Evolutionary conservation across 2,329 filamentous ascomycete species (phyloP), one percentile per base, ranked within the genome.

Genomic region (Cordyceps fumosorosea): DNA sequence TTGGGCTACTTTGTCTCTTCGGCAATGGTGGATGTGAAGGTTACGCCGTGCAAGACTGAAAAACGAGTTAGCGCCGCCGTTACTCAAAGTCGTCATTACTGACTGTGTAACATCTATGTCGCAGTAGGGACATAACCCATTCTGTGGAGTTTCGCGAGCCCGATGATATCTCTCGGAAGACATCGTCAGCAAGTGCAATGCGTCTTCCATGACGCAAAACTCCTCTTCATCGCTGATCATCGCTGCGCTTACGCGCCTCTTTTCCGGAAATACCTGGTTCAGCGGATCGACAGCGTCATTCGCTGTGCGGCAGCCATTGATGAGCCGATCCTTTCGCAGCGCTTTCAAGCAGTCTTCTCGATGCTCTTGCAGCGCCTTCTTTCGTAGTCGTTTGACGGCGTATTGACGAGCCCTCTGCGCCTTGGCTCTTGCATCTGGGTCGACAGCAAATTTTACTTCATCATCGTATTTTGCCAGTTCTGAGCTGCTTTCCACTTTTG

Each of bases 1-100:
- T 24, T 29, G 22, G 20, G 48, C 57, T 22, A 60, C 40, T 26
- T 29, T 44, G 11, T 45, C 20, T 20, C 57, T 52, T 44, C 48
- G 48, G 22, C 37, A 60, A 37, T 45, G 48, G 47, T 60, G 48
- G 37, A 60, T 60, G 44, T 60, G 48, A 52, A 22, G 8, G 32
- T 60, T 60, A 24, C 34, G 32, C 18, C 14, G 26, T 34, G 32
- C 18, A 7, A 60, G 7, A 22, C 47, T 50, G 14, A 32, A 45
- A 53, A 26, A 11, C 18, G 7, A 26, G 10, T 60, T 53, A 60
- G 57, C n/a, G 34, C 16, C 16, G 37, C 22, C n/a, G 8, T 32
- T 53, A 53, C 14, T n/a, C 7, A 20, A 42, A 29, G 32, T n/a
- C 18, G 8, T 32, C 7, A 16, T 29, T n/a, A 60, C 47, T 37